Evolutionary conservation across 108 stramenopile species (phyloP).

Genomic region (Cyclotella cryptica): DNA sequence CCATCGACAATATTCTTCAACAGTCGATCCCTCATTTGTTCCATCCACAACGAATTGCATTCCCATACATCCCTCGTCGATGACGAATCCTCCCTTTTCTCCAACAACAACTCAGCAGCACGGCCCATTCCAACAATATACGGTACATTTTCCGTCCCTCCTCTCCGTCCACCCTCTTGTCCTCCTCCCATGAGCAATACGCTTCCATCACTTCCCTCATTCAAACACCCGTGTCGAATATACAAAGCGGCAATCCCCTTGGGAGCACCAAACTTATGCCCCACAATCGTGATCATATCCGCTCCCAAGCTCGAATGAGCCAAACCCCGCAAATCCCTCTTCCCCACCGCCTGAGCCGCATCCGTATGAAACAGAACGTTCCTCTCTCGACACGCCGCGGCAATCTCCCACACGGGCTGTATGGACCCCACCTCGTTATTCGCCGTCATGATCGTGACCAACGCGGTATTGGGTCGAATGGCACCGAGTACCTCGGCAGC

Average conservation of each 20-base stretch:
- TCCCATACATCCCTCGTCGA: slow-evolving; percentile 31
- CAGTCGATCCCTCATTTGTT: slow-evolving; percentile 68
- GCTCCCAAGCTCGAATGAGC: slow-evolving; percentile 60
- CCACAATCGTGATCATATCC: slow-evolving; percentile 96
- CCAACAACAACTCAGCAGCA: slow-evolving; percentile 68
- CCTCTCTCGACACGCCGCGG: slow-evolving; percentile 66
- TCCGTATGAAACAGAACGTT: slow-evolving; percentile 94
- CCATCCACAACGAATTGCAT: slow-evolving; percentile 67
- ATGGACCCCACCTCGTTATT: slow-evolving; percentile 96
- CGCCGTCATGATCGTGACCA: slow-evolving; percentile 97
- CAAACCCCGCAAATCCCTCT: slow-evolving; percentile 74
- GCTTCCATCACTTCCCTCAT: too few relatives aligned
- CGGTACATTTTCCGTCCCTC: slow-evolving; percentile 96
- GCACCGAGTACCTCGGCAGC: slow-evolving; percentile 72
- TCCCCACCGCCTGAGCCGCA: slow-evolving; percentile 96
- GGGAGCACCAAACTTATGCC: slow-evolving; percentile 98
- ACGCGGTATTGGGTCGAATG: slow-evolving; percentile 67
- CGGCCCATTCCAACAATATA: slow-evolving; percentile 91
- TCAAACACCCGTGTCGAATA: slow-evolving; percentile 71
- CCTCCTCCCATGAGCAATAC: slow-evolving; percentile 77
- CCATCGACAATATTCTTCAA: slow-evolving; percentile 52
- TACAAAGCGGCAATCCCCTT: slow-evolving; percentile 96
- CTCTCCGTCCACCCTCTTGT: slow-evolving; percentile 90
- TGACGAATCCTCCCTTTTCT: slow-evolving; percentile 10
- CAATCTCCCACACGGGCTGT: slow-evolving; percentile 89